A percentile compares a stretch with the other conserved stretches of the same genome.
These are phyloP conservation scores for Macrocybe gigantea DNA, from an alignment of 768 basidiomycete genomes.

Conservation along the genomic window DNA sequence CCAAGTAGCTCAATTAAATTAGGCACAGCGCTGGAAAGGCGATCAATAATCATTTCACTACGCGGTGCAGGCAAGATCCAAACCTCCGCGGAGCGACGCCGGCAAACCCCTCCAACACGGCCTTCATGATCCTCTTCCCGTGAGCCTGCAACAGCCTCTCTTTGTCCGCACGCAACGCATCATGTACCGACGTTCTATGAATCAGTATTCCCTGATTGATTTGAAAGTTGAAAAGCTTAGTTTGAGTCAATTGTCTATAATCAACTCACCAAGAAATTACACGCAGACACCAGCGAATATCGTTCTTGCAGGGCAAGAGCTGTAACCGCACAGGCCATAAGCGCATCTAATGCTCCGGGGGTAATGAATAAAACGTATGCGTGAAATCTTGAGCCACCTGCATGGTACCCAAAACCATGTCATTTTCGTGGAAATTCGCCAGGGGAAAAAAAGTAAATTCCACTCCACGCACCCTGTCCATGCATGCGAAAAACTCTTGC, in stretches of 20 bases:
- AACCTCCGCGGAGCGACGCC: conserved; percentile 66
- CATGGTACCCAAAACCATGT: neutral
- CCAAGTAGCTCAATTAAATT: conserved; percentile 84
- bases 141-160: conserved; percentile 36
- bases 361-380: conserved; percentile 48
- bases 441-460: neutral
- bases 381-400: conserved; percentile 49
- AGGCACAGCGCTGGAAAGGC: conserved; percentile 50
- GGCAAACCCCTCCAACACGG: conserved; percentile 75
- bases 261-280: conserved; percentile 70
- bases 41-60: neutral
- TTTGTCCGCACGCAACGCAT: conserved; percentile 51
- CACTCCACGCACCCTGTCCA: conserved; percentile 56
- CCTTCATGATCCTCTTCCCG: conserved; percentile 66
- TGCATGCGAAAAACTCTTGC: conserved; percentile 80
- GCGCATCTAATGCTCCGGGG: conserved; percentile 51
- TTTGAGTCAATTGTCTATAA: neutral
- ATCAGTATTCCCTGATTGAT: conserved; percentile 52
- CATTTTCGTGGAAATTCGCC: neutral
- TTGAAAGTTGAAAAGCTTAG: neutral
- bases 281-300: conserved; percentile 76
- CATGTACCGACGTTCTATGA: conserved; percentile 57
- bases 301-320: conserved; percentile 71
- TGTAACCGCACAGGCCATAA: conserved; percentile 58
- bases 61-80: neutral